Evolutionary conservation across 768 basidiomycete species (phyloP).

Genomic region (Auriscalpium orientale): DNA sequence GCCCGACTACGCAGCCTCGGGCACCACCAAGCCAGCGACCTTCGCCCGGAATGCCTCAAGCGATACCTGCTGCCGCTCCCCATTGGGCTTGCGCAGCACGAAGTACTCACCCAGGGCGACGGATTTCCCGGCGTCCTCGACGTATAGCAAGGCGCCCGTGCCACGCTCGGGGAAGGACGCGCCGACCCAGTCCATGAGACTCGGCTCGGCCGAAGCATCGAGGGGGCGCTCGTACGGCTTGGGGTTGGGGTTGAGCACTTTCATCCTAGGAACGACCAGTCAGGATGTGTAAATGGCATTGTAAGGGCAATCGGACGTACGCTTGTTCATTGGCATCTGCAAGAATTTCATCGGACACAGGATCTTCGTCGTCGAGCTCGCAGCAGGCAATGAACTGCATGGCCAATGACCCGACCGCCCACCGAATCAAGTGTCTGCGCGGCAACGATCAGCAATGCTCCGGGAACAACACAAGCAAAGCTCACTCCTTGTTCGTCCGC

Average conservation of each 20-base stretch:
- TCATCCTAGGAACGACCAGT: background rate
- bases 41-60: background rate
- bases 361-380: too few species aligned
- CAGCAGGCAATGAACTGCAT: too few species aligned
- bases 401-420: too few species aligned
- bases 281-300: background rate
- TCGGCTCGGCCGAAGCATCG: background rate
- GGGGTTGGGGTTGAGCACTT: background rate
- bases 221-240: background rate
- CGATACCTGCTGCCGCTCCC: background rate
- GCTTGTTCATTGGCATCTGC: background rate
- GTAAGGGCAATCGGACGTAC: constrained; percentile 3
- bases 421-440: too few species aligned
- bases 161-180: background rate
- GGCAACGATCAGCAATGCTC: too few species aligned
- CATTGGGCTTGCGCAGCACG: background rate
- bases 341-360: too few species aligned
- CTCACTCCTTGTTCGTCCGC: too few species aligned
- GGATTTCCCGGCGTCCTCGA: background rate
- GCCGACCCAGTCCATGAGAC: background rate
- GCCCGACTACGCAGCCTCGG: too few species aligned
- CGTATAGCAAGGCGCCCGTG: background rate
- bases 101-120: background rate
- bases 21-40: background rate
- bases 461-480: too few species aligned